phyloP scores from a whole-genome alignment of 768 basidiomycete genomes.

The Kwoniella newhampshirensis region DNA sequence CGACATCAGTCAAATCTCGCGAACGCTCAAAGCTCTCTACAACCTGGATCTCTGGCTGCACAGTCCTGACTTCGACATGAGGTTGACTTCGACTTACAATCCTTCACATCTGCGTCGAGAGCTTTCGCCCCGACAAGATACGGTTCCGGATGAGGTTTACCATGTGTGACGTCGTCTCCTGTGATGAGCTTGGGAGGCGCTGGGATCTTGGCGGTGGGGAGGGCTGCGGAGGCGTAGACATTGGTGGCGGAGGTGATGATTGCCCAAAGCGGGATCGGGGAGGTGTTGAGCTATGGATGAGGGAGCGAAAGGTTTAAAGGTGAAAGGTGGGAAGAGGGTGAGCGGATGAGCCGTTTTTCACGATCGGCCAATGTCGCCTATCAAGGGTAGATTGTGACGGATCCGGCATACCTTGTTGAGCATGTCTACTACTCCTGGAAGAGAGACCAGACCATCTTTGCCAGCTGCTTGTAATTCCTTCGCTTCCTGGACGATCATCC shows the following conservation, averaged over 20 bases:
- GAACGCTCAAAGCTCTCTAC: not conserved
- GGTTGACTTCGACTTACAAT: too few relatives aligned
- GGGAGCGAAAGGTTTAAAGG: not conserved
- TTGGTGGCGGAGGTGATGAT: slow-evolving; percentile 82
- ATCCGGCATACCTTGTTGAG: slow-evolving; percentile 59
- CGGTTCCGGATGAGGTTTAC: slow-evolving; percentile 87
- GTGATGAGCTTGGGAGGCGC: slow-evolving; percentile 67
- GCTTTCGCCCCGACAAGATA: slow-evolving; percentile 73
- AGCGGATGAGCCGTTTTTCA: not conserved
- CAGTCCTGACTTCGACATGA: too few relatives aligned
- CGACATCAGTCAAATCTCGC: not conserved
- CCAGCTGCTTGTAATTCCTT: slow-evolving; percentile 61
- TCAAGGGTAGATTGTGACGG: not conserved
- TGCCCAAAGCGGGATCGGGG: slow-evolving; percentile 60
- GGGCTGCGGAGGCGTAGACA: slow-evolving; percentile 67
- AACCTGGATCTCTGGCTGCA: too few relatives aligned
- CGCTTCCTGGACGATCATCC: slow-evolving; percentile 59
- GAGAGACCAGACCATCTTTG: slow-evolving; percentile 55
- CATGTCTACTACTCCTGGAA: slow-evolving; percentile 67
- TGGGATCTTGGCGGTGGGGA: slow-evolving; percentile 65
- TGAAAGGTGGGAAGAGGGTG: too few relatives aligned
- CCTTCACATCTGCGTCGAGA: slow-evolving; percentile 61
- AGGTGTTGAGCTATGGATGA: slow-evolving; percentile 19
- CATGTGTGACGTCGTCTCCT: slow-evolving; percentile 68
- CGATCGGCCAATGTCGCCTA: too few relatives aligned